phyloP scores from a whole-genome alignment of 371 early-diverging fungal genomes.

The Mortierella sp. region DNA sequence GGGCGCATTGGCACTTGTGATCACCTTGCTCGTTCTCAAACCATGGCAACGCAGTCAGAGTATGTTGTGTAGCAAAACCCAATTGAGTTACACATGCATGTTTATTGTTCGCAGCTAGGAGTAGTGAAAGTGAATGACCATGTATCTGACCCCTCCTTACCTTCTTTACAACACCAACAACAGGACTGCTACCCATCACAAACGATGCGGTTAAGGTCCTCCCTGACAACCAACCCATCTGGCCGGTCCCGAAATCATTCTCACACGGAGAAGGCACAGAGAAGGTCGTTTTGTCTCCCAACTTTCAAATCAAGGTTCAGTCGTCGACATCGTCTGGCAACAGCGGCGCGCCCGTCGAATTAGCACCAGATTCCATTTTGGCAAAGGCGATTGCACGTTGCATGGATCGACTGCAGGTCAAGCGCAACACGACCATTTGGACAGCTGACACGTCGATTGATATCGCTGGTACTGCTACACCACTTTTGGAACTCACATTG shows the following conservation, averaged over 20 bases:
- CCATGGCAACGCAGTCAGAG: conserved; percentile 27
- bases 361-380: conserved; percentile 16
- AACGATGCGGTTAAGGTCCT: conserved; percentile 41
- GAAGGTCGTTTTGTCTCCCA: conserved; percentile 18
- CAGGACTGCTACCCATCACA: conserved; percentile 31
- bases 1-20: background rate
- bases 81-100: background rate
- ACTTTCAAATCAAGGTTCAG: conserved; percentile 36
- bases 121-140: background rate
- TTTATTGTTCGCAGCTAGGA: background rate
- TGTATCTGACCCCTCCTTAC: background rate
- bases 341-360: background rate
- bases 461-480: no score
- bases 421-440: conserved; percentile 30
- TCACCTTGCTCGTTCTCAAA: conserved; percentile 18
- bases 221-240: conserved; percentile 47
- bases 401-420: conserved; percentile 39
- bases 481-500: conserved; percentile 27
- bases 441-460: background rate
- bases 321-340: background rate
- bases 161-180: background rate
- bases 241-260: conserved; percentile 48
- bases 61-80: conserved; percentile 15
- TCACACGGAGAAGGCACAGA: conserved; percentile 34
- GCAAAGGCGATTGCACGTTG: conserved; percentile 42